Conservation (phyloP, 805 yeast genomes). For the Wickerhamiella qilinensis region DNA sequence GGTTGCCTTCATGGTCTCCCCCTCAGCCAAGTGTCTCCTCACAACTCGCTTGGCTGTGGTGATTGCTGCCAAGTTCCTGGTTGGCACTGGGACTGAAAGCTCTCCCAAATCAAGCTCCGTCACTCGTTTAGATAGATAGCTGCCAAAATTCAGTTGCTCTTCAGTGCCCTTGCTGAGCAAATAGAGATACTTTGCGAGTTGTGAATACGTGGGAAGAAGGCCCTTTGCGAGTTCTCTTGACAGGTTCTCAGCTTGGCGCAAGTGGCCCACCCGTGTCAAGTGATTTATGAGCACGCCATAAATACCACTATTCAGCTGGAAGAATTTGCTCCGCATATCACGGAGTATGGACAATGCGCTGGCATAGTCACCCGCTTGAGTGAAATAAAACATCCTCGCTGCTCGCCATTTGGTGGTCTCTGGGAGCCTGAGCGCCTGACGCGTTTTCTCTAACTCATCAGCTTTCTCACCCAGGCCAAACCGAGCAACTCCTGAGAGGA, state of each 20-base stretch:
- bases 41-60: slow-evolving; percentile 14
- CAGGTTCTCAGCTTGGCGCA: slow-evolving; percentile 8
- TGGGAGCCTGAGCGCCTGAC: slow-evolving; percentile 13
- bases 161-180: slow-evolving; percentile 4
- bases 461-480: slow-evolving; percentile 1
- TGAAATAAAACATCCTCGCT: slow-evolving; percentile 20
- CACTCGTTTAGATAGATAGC: no score
- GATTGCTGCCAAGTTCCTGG: slow-evolving; percentile 16
- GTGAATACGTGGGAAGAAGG: slow-evolving; percentile 10
- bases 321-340: slow-evolving; percentile 11
- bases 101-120: no score
- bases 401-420: slow-evolving; percentile 19
- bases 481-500: slow-evolving; percentile 14
- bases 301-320: slow-evolving; percentile 12
- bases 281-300: slow-evolving; percentile 15
- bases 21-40: slow-evolving; percentile 8
- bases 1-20: slow-evolving; percentile 10
- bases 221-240: slow-evolving; percentile 9
- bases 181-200: slow-evolving; percentile 15
- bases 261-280: slow-evolving; percentile 6
- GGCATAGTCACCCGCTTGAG: slow-evolving; percentile 21
- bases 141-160: no score
- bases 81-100: no score
- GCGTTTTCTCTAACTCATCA: slow-evolving; percentile 6
- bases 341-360: slow-evolving; percentile 22